Evolutionary conservation across 805 yeast genomes (phyloP).

Genomic region (Lipomyces lipofer): DNA sequence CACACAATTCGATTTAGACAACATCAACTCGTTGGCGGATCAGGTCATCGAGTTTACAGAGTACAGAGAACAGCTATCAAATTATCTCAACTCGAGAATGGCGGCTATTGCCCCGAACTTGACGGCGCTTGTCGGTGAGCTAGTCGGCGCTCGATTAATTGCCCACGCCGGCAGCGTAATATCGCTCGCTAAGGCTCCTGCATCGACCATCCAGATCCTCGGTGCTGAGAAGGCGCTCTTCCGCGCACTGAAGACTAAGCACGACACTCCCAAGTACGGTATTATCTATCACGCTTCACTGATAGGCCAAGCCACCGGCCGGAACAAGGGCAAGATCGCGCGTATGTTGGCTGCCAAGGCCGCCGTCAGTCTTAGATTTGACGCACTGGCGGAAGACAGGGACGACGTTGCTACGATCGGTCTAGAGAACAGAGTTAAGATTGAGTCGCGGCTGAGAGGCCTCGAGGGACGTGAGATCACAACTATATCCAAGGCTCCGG

Average conservation of each 20-base stretch:
- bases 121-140: slow-evolving; percentile 93
- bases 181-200: slow-evolving; percentile 96
- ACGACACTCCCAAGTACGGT: slow-evolving; percentile 98
- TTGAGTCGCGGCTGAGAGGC: slow-evolving; percentile 90
- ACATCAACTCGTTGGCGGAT: slow-evolving; percentile 88
- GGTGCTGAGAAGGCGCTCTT: slow-evolving; percentile 99
- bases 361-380: slow-evolving; percentile 94
- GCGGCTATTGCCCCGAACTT: slow-evolving; percentile 98
- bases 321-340: slow-evolving; percentile 98
- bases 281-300: slow-evolving; percentile 93
- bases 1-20: slow-evolving; percentile 82
- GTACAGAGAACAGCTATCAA: slow-evolving; percentile 93
- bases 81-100: slow-evolving; percentile 91
- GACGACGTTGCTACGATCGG: slow-evolving; percentile 95
- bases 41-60: slow-evolving; percentile 95
- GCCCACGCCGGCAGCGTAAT: slow-evolving; percentile 96
- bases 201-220: slow-evolving; percentile 95
- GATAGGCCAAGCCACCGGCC: slow-evolving; percentile 97
- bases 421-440: slow-evolving; percentile 84
- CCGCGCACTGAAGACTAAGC: slow-evolving; percentile 98
- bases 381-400: slow-evolving; percentile 95
- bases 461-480: slow-evolving; percentile 96
- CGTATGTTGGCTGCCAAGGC: slow-evolving; percentile 98
- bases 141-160: slow-evolving; percentile 96
- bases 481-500: slow-evolving; percentile 57